phyloP scores from a whole-genome alignment of 2,329 filamentous ascomycete genomes.

The Pseudocercospora crystallina region DNA sequence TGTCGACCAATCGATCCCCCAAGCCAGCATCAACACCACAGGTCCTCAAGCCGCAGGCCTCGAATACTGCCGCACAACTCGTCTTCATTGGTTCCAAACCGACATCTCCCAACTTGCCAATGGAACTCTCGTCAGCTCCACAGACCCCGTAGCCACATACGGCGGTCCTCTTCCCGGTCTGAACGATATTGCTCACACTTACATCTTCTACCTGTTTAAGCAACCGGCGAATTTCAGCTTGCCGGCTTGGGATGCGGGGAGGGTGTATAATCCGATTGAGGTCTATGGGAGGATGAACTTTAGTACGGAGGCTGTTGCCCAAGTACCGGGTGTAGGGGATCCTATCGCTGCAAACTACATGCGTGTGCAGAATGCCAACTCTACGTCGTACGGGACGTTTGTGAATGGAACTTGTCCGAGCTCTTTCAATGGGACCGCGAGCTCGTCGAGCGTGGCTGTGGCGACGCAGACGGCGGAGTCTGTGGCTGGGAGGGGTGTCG shows the following conservation, averaged over 20 bases:
- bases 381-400: constrained; percentile 14
- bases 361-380: constrained; percentile 22
- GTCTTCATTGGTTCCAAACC: constrained; percentile 34
- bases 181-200: constrained; percentile 32
- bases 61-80: constrained; percentile 29
- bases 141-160: constrained; percentile 25
- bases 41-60: constrained; percentile 26
- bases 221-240: constrained; percentile 27
- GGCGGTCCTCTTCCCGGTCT: constrained; percentile 25
- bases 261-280: constrained; percentile 11
- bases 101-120: constrained; percentile 23
- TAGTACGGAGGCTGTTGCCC: constrained; percentile 22
- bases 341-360: constrained; percentile 32
- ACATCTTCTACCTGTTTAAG: constrained; percentile 33
- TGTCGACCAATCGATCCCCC: no score
- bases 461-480: no score
- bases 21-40: not conserved
- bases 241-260: constrained; percentile 19
- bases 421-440: no score
- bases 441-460: no score
- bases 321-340: constrained; percentile 15
- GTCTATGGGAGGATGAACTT: constrained; percentile 27
- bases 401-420: constrained; percentile 19
- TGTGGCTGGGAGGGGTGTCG: no score
- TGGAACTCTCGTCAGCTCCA: constrained; percentile 21